A percentile compares a stretch with the other conserved stretches of the same genome.
phyloP scores from a whole-genome alignment of 2,329 filamentous ascomycete species.

The Fusarium dlaminii region DNA sequence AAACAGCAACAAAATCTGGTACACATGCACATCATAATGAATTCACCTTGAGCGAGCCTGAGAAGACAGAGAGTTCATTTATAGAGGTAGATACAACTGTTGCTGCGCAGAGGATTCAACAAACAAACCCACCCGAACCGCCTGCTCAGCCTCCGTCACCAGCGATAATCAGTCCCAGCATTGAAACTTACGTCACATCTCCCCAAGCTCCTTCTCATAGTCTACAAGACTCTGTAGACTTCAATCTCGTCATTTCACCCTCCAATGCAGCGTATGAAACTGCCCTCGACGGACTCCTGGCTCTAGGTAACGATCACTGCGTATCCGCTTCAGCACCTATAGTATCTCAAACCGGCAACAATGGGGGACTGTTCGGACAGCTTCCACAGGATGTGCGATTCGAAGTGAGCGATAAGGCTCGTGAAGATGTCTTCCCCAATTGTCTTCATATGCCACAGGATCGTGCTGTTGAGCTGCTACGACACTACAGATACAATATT shows the following conservation, averaged over 20 bases:
- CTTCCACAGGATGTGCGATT: slow-evolving; percentile 2
- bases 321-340: slow-evolving; percentile 5
- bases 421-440: slow-evolving; percentile 31
- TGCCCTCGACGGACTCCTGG: slow-evolving; percentile 47
- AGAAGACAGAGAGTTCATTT: not conserved
- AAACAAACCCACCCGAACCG: not conserved
- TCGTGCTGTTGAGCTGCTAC: slow-evolving; percentile 46
- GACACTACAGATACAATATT: slow-evolving; percentile 57
- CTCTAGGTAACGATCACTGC: slow-evolving; percentile 45
- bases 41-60: not conserved
- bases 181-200: slow-evolving; percentile 11
- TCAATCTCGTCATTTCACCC: slow-evolving; percentile 32
- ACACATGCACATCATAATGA: slow-evolving; percentile 11
- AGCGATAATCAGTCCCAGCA: slow-evolving; percentile 10
- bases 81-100: not conserved
- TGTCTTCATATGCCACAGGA: slow-evolving; percentile 41
- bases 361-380: slow-evolving; percentile 15
- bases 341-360: slow-evolving; percentile 8
- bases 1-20: slow-evolving; percentile 20
- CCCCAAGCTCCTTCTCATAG: not conserved
- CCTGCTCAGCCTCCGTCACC: not conserved
- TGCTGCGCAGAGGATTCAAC: not conserved
- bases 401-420: slow-evolving; percentile 4
- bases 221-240: slow-evolving; percentile 6
- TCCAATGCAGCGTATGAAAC: slow-evolving; percentile 45